These are phyloP conservation scores for Phytophthora idaei DNA, from an alignment of 352 stramenopile genomes.

Conservation along the genomic window DNA sequence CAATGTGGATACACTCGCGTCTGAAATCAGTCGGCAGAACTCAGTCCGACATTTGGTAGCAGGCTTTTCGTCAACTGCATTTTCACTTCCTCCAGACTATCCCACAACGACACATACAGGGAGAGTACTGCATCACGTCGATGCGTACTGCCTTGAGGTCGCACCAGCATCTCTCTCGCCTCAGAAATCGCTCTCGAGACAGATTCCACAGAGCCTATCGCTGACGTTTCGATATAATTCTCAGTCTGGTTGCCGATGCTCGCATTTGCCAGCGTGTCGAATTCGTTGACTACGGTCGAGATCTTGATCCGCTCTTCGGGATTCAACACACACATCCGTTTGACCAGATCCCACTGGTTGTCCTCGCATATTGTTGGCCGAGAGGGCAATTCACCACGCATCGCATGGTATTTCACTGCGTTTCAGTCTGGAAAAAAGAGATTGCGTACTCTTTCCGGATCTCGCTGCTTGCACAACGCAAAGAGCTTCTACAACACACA, in stretches of 20 bases:
- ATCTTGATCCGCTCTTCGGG: slow-evolving; percentile 11
- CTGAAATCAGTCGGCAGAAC: slow-evolving; percentile 1
- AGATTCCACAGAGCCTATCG: neutral
- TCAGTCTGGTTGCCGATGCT: neutral
- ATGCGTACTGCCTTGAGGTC: too few species aligned
- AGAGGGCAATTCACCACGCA: neutral
- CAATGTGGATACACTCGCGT: neutral
- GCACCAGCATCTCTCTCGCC: neutral
- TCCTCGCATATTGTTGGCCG: neutral
- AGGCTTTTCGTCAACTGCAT: too few species aligned
- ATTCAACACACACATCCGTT: slow-evolving; percentile 7
- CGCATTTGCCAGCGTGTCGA: neutral
- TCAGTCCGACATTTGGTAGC: neutral
- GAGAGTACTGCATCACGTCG: too few species aligned
- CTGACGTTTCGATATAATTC: neutral
- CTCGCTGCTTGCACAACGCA: slow-evolving; percentile 9
- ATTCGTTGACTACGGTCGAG: slow-evolving; percentile 10
- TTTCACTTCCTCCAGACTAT: too few species aligned
- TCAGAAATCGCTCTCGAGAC: too few species aligned
- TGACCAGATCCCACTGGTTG: slow-evolving; percentile 8
- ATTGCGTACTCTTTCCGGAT: neutral
- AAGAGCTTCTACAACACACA: slow-evolving; percentile 19
- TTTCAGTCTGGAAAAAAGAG: neutral
- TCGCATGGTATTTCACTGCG: neutral
- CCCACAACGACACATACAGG: too few species aligned